Evolutionary conservation across 352 stramenopile species (phyloP), one percentile per base, ranked within the genome.

Genomic region (Globisporangium viniferum): DNA sequence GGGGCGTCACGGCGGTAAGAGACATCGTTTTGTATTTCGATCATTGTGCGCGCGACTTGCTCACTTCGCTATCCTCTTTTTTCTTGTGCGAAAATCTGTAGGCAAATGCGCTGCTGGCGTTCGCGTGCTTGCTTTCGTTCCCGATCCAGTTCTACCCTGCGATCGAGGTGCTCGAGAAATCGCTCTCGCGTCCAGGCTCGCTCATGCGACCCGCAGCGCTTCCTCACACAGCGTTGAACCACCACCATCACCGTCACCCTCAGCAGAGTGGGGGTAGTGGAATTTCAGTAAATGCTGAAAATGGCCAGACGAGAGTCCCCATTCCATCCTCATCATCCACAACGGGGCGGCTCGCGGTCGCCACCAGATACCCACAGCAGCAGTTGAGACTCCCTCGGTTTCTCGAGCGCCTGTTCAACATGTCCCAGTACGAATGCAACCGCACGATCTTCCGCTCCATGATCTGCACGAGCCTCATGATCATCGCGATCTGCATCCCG

Each of bases 71-170:
- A 15, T 62, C 20, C 46, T 54, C 1, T 59, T 62, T 5, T n/a
- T 64, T 35, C 57, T 66, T 22, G 24, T 35, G 44, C n/a, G 69
- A 46, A 15, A 18, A 20, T 2, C 15, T 9, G 10, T 70, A 90
- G 81, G 81, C 84, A 9, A 93, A 93, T 59, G 64, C 88, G 3
- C 67, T 90, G 48, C 76, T 93, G 5, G 84, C 86, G 5, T 89
- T 92, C 59, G 83, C 86, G 27, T 93, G 86, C 39, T 71, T 89
- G 10, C 75, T 93, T 8, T 91, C 86, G 20, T 93, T 93, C 66
- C 86, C 86, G 12, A 93, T 92, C 65, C 86, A 93, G 62, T 90
- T 93, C 36, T 93, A 92, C 62, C 86, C 86, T 9, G 86, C 86
- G 2, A 86, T 93, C 41, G 80, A 88, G 44, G 82, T 92, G 20